Evolutionary conservation across 495 filamentous ascomycete species (phyloP), one percentile per base, ranked within the genome.

Genomic region (Symbiotaphrina buchneri): DNA sequence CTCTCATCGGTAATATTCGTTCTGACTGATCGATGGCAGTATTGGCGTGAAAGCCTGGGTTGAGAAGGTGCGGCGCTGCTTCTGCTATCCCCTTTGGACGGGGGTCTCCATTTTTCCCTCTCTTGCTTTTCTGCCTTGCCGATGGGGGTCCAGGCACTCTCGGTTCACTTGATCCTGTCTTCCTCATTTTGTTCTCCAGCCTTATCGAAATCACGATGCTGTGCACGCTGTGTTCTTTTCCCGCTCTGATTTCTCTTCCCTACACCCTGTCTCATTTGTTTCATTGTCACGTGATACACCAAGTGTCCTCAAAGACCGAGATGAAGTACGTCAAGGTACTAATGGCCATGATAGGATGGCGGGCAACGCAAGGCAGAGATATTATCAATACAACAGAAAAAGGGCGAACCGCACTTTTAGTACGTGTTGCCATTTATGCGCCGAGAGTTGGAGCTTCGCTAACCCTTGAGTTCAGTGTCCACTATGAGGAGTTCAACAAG

Each of bases 401-500:
- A 87, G 42, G 80, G 77, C 39, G 69, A 76, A 3, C 71, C 74
- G 29, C 72, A 75, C 33, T 92, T 82, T 46, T 94, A 93, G 63
- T 65, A 55, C 31, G 56, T 46, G 19, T 3, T 17, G 1, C 5
- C 22, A 5, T 26, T 10, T n/a, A 21, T 2, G 11, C 19, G 10
- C 4, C 5, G 20, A n/a, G 5, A n/a, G 32, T 27, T 7, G 3
- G 1, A 18, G 15, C 27, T 3, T 18, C 13, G 31, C 5, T 26
- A 15, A 17, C 31, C 1, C 20, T 16, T 20, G 10, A 18, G 11
- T 41, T 19, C 32, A 70, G 65, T 47, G 85, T 92, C 41, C 91
- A 97, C 49, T 97, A 95, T 52, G 81, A 93, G 36, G 90, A 94
- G 40, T 97, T 93, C 68, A 97, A 97, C 57, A 97, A 97, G 47